Evolutionary conservation across 345 rosid species (phyloP), one percentile per base, ranked within the genome.

Genomic region (Populus alba): DNA sequence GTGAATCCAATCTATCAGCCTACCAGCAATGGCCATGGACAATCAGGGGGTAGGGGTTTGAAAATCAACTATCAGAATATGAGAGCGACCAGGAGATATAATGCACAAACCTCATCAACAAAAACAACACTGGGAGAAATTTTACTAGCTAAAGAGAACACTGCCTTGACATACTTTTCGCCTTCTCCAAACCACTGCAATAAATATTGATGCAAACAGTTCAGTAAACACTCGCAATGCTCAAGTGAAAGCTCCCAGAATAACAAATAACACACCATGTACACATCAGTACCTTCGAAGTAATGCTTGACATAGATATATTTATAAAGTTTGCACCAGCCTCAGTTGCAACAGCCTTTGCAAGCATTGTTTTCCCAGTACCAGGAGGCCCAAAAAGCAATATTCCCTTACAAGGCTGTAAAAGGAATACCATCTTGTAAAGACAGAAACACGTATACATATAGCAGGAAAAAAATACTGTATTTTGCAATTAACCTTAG

Each of bases 111-210:
- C 99, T 97, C 99, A 71, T 97, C 98, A 73, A 97, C 93, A 80
- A 97, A 97, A 84, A 97, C 77, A 83, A 97, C 97, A 83, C 98
- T 94, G 3, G 99, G 99, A 75, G 99, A 94, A 80, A 97, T 94
- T 89, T 97, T 97, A 84, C 99, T 97, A 29, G 98, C 97, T 63
- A 97, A 87, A 81, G 99, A 97, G 85, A 97, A 97, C 53, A 97
- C 98, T 20, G 98, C 98, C 87, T 94, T 97, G 41, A 97, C 98
- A 79, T 94, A 97, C 86, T 97, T 97, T 84, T 97, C 99, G 57
- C 98, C 99, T 88, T 97, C 98, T 78, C 99, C 99, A 88, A 97
- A 97, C 99, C 98, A 97, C 99, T 97, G 93, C 88, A 92, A 71
- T 22, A 10, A 74, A 77, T 41, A 76, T 41, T 80, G 37, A 68